Conservation (phyloP, 1,284 basidiomycete species). For the Ceratobasidium sp. region DNA sequence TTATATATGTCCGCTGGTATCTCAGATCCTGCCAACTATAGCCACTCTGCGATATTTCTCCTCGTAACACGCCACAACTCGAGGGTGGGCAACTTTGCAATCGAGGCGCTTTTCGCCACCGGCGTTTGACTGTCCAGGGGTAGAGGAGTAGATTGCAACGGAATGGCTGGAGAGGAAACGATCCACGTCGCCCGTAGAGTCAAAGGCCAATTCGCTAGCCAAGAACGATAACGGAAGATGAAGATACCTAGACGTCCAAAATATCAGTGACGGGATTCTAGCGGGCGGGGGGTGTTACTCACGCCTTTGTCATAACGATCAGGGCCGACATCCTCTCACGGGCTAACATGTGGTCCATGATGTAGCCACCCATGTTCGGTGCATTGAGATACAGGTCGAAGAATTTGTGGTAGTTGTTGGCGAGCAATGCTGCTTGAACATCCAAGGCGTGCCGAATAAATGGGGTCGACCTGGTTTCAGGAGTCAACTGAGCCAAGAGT, state of each 20-base stretch:
- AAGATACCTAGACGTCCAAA: slow-evolving; percentile 65
- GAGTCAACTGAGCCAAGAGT: slow-evolving; percentile 93
- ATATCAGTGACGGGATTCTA: slow-evolving; percentile 1
- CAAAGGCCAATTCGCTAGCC: slow-evolving; percentile 82
- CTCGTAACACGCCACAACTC: slow-evolving; percentile 66
- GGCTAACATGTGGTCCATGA: slow-evolving; percentile 98
- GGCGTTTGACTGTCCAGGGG: neutral
- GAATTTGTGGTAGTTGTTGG: slow-evolving; percentile 92
- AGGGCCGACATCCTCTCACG: slow-evolving; percentile 88
- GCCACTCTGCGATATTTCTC: slow-evolving; percentile 74
- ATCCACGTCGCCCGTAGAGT: slow-evolving; percentile 65
- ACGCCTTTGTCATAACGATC: slow-evolving; percentile 91
- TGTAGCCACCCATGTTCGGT: slow-evolving; percentile 97
- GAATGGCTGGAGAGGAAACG: slow-evolving; percentile 75
- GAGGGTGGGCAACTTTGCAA: slow-evolving; percentile 63
- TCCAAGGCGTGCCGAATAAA: slow-evolving; percentile 87
- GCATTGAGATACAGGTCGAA: slow-evolving; percentile 84
- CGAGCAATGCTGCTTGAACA: slow-evolving; percentile 85
- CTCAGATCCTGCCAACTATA: slow-evolving; percentile 53
- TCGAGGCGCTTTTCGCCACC: slow-evolving; percentile 64
- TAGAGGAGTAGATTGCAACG: slow-evolving; percentile 66
- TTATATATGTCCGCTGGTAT: slow-evolving; percentile 55
- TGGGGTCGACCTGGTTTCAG: slow-evolving; percentile 77
- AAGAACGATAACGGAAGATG: slow-evolving; percentile 79
- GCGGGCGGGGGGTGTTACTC: slow-evolving; percentile 50